Evolutionary conservation across 345 rosid species (phyloP), one percentile per base, ranked within the genome.

Genomic region (Eucalyptus tenuipes): DNA sequence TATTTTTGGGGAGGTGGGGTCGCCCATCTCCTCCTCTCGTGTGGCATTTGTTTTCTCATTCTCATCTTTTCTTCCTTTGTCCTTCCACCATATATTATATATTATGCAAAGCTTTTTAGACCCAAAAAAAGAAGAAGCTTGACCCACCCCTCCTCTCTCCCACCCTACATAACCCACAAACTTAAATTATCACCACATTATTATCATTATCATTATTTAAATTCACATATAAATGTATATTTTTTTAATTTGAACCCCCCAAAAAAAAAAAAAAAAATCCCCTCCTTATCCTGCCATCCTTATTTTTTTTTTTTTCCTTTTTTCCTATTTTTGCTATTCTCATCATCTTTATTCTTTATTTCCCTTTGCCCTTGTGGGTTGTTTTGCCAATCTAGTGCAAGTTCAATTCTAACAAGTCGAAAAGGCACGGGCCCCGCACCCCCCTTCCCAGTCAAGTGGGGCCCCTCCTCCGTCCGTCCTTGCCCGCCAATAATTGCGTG

Each of bases 11-110:
- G 45, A 71, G 92, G 92, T 44, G 87, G 29, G 44, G 61, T 64
- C 20, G 27, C 53, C 89, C 66, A 88, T 89, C 92, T 89, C 47
- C 92, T 89, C 47, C 88, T 90, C 87, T 22, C 87, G 91, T 90
- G 92, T 88, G 92, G 85, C 88, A 88, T 75, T 89, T 90, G 87
- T 88, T 88, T 92, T 89, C 25, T 89, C 91, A 80, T 89, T 91
- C 89, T 80, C 89, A 85, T 89, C 49, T 89, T 47, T 88, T 66
- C 86, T 82, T 52, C 75, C 20, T 42, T 52, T 13, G 85, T 80
- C 85, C 91, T 88, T 88, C 61, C 85, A 55, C 90, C 55, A 89
- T 86, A 75, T 24, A 75, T 20, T 52, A 52, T 52, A 52, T 52
- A 52, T 52, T 52, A 52, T 52, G 25, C 57, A 40, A 75, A 75